phyloP scores from a whole-genome alignment of 2,329 filamentous ascomycete species.

The Reticulascus tulasneorum region DNA sequence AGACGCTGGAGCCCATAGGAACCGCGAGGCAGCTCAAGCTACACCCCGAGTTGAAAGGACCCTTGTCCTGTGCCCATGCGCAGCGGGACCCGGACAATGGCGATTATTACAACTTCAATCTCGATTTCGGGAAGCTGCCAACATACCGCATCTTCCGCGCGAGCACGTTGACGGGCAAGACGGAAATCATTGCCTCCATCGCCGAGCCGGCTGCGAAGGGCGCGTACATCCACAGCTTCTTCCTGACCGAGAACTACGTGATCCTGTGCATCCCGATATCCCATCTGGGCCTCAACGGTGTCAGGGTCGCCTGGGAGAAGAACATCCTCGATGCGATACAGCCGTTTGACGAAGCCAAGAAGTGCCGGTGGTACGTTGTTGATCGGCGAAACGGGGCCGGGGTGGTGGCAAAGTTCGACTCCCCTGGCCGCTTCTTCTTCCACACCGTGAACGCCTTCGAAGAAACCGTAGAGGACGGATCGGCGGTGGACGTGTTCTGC shows the following conservation, averaged over 20 bases:
- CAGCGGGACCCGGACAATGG: constrained; percentile 68
- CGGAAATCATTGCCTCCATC: constrained; percentile 68
- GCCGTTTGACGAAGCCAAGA: constrained; percentile 53
- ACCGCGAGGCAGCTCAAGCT: constrained; percentile 56
- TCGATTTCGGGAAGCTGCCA: constrained; percentile 53
- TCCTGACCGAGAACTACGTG: constrained; percentile 67
- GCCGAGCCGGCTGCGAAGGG: constrained; percentile 36
- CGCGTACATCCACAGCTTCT: constrained; percentile 81
- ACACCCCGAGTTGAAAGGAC: constrained; percentile 65
- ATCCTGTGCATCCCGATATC: constrained; percentile 70
- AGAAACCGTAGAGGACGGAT: constrained; percentile 36
- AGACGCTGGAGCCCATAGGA: constrained; percentile 69
- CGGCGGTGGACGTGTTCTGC: constrained; percentile 51
- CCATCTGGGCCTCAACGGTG: constrained; percentile 53
- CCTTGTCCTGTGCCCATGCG: constrained; percentile 66
- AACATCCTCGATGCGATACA: constrained; percentile 68
- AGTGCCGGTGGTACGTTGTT: constrained; percentile 69
- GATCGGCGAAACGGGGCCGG: constrained; percentile 61
- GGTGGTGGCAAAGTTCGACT: constrained; percentile 65
- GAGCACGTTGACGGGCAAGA: constrained; percentile 58
- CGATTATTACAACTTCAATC: constrained; percentile 78
- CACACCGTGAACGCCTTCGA: constrained; percentile 78
- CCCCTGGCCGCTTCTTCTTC: constrained; percentile 70
- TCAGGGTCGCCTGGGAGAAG: constrained; percentile 58
- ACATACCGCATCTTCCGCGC: constrained; percentile 69